A percentile compares a stretch with the other conserved stretches of the same genome.
phyloP scores from a whole-genome alignment of 1,139 yeast genomes.

The Blastobotrys apis region DNA sequence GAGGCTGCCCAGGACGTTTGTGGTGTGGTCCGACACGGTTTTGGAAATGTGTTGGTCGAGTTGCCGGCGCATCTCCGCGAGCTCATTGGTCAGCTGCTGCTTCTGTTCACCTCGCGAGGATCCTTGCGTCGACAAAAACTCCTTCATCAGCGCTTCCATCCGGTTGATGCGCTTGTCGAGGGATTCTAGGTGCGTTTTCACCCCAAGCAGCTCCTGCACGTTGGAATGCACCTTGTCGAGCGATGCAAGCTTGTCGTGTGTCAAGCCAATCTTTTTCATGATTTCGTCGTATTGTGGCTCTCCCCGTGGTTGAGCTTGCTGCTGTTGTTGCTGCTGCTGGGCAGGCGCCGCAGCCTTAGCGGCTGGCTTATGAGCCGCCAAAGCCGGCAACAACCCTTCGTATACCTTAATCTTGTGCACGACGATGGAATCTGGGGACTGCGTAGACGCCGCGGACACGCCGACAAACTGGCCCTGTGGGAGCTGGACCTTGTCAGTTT shows the following conservation, averaged over 20 bases:
- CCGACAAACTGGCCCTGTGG: slow-evolving; percentile 36
- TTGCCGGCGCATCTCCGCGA: slow-evolving; percentile 22
- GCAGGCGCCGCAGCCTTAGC: neutral
- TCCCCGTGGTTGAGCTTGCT: slow-evolving; percentile 6
- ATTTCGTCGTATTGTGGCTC: slow-evolving; percentile 18
- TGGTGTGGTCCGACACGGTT: slow-evolving; percentile 28
- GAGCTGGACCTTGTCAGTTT: slow-evolving; percentile 31
- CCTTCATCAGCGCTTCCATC: slow-evolving; percentile 13
- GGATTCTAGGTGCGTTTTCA: slow-evolving; percentile 13
- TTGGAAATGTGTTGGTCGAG: slow-evolving; percentile 23
- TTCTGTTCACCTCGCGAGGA: slow-evolving; percentile 15
- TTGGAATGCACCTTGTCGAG: slow-evolving; percentile 12
- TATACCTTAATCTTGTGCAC: slow-evolving; percentile 26
- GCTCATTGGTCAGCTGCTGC: slow-evolving; percentile 20
- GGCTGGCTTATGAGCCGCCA: slow-evolving; percentile 8
- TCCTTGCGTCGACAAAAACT: slow-evolving; percentile 9
- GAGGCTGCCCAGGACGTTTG: slow-evolving; percentile 27
- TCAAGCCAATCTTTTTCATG: slow-evolving; percentile 18
- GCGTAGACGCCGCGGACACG: slow-evolving; percentile 34
- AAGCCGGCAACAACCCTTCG: slow-evolving; percentile 14
- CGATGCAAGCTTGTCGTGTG: slow-evolving; percentile 15
- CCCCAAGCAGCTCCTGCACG: slow-evolving; percentile 9
- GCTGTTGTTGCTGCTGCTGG: slow-evolving; percentile 5
- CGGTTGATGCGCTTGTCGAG: slow-evolving; percentile 18
- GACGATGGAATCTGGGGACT: slow-evolving; percentile 33